Evolutionary conservation across 129 eudicot genomes (phyloP).

Genomic region (Flaveria sonorensis): DNA sequence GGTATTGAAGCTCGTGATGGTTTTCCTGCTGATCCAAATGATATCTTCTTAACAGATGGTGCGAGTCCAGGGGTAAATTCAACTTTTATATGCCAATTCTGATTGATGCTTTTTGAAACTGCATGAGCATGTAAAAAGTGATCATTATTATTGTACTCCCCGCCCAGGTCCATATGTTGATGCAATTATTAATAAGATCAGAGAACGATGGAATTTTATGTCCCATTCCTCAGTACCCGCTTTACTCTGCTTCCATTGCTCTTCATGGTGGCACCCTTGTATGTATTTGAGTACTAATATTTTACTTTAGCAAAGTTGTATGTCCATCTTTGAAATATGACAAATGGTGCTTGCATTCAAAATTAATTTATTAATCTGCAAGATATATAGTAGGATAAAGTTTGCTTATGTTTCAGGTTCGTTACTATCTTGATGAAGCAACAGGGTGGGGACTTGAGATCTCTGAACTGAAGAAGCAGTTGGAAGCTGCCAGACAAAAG

Average conservation of each 20-base stretch:
- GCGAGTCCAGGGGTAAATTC: conserved; percentile 86
- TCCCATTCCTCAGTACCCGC: conserved; percentile 96
- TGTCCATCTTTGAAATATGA: neutral
- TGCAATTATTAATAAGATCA: conserved; percentile 83
- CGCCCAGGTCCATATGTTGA: conserved; percentile 95
- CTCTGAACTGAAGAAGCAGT: conserved; percentile 72
- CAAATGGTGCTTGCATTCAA: neutral
- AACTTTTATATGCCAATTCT: neutral
- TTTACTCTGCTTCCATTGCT: conserved; percentile 94
- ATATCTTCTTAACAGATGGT: conserved; percentile 91
- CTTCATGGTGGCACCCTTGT: conserved; percentile 99
- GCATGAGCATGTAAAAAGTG: neutral
- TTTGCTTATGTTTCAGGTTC: conserved; percentile 57
- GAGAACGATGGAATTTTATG: conserved; percentile 88
- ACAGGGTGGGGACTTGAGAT: conserved; percentile 92
- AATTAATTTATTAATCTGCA: neutral
- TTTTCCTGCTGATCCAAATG: conserved; percentile 81
- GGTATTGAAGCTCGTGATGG: conserved; percentile 99
- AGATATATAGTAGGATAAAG: neutral
- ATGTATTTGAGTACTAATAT: conserved; percentile 23
- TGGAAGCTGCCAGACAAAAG: conserved; percentile 69
- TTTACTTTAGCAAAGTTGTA: neutral
- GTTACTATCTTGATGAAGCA: conserved; percentile 94
- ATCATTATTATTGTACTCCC: neutral
- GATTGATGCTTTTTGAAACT: neutral